A percentile compares a stretch with the other conserved stretches of the same genome.
These are phyloP conservation scores for Yamadazyma triangularis DNA, from an alignment of 1,139 yeast species.

Conservation along the genomic window DNA sequence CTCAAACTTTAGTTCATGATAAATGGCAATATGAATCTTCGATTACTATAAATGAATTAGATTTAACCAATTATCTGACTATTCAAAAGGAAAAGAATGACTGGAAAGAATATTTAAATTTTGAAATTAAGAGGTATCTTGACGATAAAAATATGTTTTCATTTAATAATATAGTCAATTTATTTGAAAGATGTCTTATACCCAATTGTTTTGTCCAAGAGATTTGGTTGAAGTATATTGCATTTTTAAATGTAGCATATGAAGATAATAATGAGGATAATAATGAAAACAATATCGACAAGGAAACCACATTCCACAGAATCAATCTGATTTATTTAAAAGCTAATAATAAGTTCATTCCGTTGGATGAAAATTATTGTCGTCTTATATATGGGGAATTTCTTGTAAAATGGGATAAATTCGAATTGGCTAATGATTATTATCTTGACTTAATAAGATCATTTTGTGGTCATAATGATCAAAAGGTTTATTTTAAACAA, in stretches of 20 bases:
- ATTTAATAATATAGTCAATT: conserved; percentile 16
- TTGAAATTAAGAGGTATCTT: conserved; percentile 24
- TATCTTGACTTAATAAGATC: conserved; percentile 23
- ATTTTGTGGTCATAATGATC: conserved; percentile 19
- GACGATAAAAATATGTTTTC: not conserved
- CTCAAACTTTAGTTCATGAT: conserved; percentile 48
- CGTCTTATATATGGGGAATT: conserved; percentile 41
- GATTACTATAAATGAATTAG: conserved; percentile 42
- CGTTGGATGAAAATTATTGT: conserved; percentile 32
- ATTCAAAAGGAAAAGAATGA: conserved; percentile 29
- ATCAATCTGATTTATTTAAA: conserved; percentile 32
- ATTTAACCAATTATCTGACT: conserved; percentile 17
- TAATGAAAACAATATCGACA: too few relatives aligned
- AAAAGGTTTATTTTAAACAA: conserved; percentile 16
- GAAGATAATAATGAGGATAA: too few relatives aligned
- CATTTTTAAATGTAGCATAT: conserved; percentile 31
- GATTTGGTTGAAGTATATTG: conserved; percentile 58
- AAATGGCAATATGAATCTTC: conserved; percentile 62
- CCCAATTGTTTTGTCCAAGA: conserved; percentile 49
- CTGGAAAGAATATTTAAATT: conserved; percentile 54
- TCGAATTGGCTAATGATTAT: conserved; percentile 23
- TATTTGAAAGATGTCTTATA: conserved; percentile 58
- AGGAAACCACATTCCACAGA: conserved; percentile 16
- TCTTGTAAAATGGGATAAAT: conserved; percentile 17
- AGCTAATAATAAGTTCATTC: conserved; percentile 44